These are phyloP conservation scores for Colletotrichum brevisporum DNA, from an alignment of 2,329 filamentous ascomycete species.

Conservation along the genomic window DNA sequence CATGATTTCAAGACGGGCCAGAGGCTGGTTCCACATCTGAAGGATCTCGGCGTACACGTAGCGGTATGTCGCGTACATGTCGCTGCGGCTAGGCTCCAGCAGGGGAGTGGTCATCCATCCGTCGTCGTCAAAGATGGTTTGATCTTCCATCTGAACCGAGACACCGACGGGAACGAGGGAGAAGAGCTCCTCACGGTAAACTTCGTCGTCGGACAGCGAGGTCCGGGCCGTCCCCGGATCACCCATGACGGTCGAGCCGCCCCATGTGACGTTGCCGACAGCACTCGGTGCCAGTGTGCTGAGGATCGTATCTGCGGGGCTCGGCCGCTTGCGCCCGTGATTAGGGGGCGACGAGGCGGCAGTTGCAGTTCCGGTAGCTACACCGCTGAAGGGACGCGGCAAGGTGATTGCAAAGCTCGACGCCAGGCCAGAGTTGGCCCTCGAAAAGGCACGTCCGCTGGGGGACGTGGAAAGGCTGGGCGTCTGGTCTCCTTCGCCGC, in stretches of 20 bases:
- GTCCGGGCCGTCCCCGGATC: conserved; percentile 64
- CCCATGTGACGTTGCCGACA: conserved; percentile 63
- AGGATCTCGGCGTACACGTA: conserved; percentile 78
- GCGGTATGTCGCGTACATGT: conserved; percentile 72
- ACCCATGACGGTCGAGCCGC: conserved; percentile 59
- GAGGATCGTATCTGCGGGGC: conserved; percentile 73
- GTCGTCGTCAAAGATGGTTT: conserved; percentile 77
- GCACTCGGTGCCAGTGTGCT: conserved; percentile 65
- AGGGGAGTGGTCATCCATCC: conserved; percentile 74
- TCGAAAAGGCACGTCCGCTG: conserved; percentile 66
- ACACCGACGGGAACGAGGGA: conserved; percentile 66
- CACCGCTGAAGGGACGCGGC: conserved; percentile 58
- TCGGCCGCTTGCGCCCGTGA: conserved; percentile 67
- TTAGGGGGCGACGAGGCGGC: conserved; percentile 60
- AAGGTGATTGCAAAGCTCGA: conserved; percentile 70
- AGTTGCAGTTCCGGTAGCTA: conserved; percentile 47
- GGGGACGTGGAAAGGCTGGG: conserved; percentile 73
- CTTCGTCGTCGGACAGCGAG: conserved; percentile 69
- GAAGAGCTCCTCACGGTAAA: conserved; percentile 60
- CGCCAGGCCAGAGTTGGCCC: conserved; percentile 68
- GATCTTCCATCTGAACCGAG: conserved; percentile 70
- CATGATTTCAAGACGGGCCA: conserved; percentile 75
- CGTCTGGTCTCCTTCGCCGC: conserved; percentile 59
- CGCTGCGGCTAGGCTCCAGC: conserved; percentile 64
- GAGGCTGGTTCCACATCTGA: conserved; percentile 74